Conservation (phyloP, 352 stramenopile genomes). For the Phytophthora pluvialis region DNA sequence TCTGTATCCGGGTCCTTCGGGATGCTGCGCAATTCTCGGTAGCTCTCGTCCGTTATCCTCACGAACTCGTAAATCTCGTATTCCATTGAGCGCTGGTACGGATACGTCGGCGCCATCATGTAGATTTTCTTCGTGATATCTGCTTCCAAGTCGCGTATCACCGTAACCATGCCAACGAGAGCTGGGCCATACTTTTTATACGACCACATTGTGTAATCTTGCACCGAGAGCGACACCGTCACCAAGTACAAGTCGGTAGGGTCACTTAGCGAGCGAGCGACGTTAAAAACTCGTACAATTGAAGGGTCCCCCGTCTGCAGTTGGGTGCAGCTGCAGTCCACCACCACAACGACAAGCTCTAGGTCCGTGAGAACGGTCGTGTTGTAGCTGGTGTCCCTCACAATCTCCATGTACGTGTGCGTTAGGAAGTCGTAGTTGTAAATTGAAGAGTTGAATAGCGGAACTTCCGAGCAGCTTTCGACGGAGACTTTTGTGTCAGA, state of each 20-base stretch:
- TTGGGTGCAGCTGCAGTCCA: conserved; percentile 43
- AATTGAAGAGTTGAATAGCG: conserved; percentile 19
- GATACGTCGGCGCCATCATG: conserved; percentile 36
- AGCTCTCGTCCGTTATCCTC: conserved; percentile 21
- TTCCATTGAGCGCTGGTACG: conserved; percentile 34
- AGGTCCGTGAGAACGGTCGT: conserved; percentile 31
- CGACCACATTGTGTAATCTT: conserved; percentile 33
- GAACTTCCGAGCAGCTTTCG: conserved; percentile 13
- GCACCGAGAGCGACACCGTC: conserved; percentile 29
- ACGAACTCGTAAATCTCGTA: conserved; percentile 39
- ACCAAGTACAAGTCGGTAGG: conserved; percentile 28
- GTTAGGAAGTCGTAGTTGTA: conserved; percentile 44
- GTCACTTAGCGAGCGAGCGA: conserved; percentile 13
- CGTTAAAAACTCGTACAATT: conserved; percentile 29
- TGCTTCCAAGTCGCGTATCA: conserved; percentile 36
- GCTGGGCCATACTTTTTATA: conserved; percentile 34
- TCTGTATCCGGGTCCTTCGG: conserved; percentile 10
- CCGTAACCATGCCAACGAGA: conserved; percentile 29
- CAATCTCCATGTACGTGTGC: conserved; percentile 31
- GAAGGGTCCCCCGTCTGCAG: conserved; percentile 18
- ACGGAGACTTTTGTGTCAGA: conserved; percentile 10
- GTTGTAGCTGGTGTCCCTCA: conserved; percentile 44
- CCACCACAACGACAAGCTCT: conserved; percentile 45
- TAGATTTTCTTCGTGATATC: conserved; percentile 25
- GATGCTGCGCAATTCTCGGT: conserved; percentile 26